Percentiles rank a stretch among this genome's conserved stretches.
phyloP scores from a whole-genome alignment of 257 asterid genomes.

The Salvia hispanica region DNA sequence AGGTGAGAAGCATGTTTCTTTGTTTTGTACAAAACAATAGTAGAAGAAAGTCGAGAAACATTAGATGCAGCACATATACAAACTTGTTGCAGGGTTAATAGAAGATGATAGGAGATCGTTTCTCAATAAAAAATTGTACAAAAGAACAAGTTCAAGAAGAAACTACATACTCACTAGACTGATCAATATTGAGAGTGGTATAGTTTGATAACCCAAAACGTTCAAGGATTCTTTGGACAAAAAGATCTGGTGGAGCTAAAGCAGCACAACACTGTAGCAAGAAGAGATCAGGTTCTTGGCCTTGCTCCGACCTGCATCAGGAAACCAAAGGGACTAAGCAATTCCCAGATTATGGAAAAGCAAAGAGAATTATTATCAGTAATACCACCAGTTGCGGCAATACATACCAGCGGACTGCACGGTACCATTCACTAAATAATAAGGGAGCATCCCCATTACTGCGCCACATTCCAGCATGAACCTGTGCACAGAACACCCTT shows the following conservation, averaged over 20 bases:
- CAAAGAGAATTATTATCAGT: slow-evolving; percentile 22
- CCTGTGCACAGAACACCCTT: slow-evolving; percentile 96
- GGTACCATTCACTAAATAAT: slow-evolving; percentile 86
- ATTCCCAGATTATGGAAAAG: not conserved
- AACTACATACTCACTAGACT: slow-evolving; percentile 85
- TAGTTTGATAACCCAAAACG: slow-evolving; percentile 90
- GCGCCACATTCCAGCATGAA: slow-evolving; percentile 98
- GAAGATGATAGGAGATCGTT: slow-evolving; percentile 7
- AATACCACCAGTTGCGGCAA: slow-evolving; percentile 13
- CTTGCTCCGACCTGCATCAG: slow-evolving; percentile 83
- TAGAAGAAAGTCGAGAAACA: slow-evolving; percentile 19
- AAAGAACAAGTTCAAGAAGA: slow-evolving; percentile 39
- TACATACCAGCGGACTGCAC: slow-evolving; percentile 89
- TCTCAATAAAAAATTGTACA: slow-evolving; percentile 22
- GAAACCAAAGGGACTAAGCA: slow-evolving; percentile 25
- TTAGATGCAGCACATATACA: slow-evolving; percentile 12
- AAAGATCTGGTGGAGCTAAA: slow-evolving; percentile 90
- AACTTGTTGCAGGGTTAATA: slow-evolving; percentile 2
- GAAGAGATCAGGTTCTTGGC: slow-evolving; percentile 94
- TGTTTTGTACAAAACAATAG: slow-evolving; percentile 10
- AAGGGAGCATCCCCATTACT: slow-evolving; percentile 84
- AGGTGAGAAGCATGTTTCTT: not conserved
- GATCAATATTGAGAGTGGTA: slow-evolving; percentile 69
- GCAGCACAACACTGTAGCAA: slow-evolving; percentile 98
- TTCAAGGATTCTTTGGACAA: slow-evolving; percentile 71